Evolutionary conservation across 257 asterid genomes (phyloP).

Genomic region (Solanum paucissectum): DNA sequence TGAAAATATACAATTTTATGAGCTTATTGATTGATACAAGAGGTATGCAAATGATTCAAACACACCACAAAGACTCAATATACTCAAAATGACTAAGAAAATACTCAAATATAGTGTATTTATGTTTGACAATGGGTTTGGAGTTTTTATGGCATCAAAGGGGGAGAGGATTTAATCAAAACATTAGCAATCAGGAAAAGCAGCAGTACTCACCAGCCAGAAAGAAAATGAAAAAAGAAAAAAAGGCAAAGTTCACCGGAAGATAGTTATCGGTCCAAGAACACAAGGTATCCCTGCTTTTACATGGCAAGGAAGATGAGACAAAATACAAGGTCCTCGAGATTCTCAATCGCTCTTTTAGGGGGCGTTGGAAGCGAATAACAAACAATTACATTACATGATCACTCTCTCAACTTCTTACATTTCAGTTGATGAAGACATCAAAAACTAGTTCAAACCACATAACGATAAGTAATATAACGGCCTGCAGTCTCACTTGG

Average conservation of each 20-base stretch:
- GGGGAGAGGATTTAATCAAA: no score
- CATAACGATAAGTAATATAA: constrained; percentile 72
- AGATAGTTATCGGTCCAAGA: not conserved
- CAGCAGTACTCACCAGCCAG: not conserved
- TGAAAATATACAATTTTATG: not conserved
- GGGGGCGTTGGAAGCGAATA: not conserved
- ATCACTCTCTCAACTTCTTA: not conserved
- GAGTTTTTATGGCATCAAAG: no score
- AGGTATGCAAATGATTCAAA: not conserved
- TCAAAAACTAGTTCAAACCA: constrained; percentile 26
- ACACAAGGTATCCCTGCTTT: not conserved
- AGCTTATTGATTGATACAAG: not conserved
- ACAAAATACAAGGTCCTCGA: not conserved
- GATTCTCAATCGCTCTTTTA: not conserved
- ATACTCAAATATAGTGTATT: no score
- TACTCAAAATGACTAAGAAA: not conserved
- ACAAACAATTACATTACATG: not conserved
- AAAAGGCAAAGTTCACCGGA: not conserved
- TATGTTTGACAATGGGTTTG: no score
- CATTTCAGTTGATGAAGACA: not conserved
- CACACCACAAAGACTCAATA: constrained; percentile 10
- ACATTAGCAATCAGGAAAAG: not conserved
- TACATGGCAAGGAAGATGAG: not conserved
- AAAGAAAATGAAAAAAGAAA: not conserved
- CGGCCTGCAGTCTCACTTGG: constrained; percentile 95